Conservation (phyloP, 192 early-diverging fungal genomes). For the Podila epicladia region DNA sequence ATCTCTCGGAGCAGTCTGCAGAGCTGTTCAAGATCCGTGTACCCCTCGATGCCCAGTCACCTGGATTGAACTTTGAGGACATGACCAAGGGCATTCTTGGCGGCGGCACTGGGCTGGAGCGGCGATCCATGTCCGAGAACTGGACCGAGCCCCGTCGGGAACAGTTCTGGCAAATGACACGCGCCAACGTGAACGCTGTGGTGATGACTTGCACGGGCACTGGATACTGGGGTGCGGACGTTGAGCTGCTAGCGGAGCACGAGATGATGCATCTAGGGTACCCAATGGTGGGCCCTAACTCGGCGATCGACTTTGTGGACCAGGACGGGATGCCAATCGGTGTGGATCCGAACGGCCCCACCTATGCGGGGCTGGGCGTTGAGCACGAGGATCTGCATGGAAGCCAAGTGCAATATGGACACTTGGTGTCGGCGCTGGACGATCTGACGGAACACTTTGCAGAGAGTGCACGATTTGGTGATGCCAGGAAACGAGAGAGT, state of each 20-base stretch:
- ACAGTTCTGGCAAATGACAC: conserved; percentile 47
- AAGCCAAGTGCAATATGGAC: conserved; percentile 41
- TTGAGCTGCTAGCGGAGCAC: conserved; percentile 35
- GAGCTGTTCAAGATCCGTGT: conserved; percentile 49
- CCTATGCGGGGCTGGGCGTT: not conserved
- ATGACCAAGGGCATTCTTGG: conserved; percentile 51
- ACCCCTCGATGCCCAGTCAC: conserved; percentile 30
- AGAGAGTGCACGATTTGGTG: conserved; percentile 36
- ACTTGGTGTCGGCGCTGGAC: conserved; percentile 36
- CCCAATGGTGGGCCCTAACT: not conserved
- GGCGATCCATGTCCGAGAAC: conserved; percentile 20
- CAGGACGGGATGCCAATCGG: conserved; percentile 41
- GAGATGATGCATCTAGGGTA: conserved; percentile 21
- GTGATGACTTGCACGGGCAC: conserved; percentile 31
- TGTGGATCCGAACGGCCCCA: conserved; percentile 2
- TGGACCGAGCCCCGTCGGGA: conserved; percentile 29
- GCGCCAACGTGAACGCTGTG: conserved; percentile 45
- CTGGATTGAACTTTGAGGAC: conserved; percentile 43
- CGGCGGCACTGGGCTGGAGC: conserved; percentile 44
- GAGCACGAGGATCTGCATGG: conserved; percentile 9
- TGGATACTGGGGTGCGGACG: conserved; percentile 28
- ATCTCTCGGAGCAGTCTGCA: conserved; percentile 41
- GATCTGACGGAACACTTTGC: conserved; percentile 49
- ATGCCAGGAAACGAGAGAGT: conserved; percentile 37
- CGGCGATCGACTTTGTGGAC: conserved; percentile 33